Percentiles rank a stretch among this genome's conserved stretches.
Evolutionary conservation across 2,329 filamentous ascomycete species (phyloP).

Genomic region (Monosporascus cannonballus): DNA sequence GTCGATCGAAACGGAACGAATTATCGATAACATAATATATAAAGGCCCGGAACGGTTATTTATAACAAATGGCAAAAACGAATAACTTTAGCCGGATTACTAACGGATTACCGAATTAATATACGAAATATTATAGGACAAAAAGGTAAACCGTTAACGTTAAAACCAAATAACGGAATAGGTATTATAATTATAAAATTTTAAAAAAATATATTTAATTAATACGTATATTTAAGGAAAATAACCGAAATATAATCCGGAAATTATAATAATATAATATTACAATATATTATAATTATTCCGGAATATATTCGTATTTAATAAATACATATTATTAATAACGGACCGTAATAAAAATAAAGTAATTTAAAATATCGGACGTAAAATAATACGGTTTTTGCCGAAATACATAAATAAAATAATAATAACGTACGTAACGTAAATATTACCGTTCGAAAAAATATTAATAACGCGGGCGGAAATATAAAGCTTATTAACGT

Average conservation of each 20-base stretch:
- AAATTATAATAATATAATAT: background rate
- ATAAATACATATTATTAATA: background rate
- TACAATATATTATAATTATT: background rate
- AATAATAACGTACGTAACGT: background rate
- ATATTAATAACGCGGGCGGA: background rate
- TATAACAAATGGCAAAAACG: background rate
- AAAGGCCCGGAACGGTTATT: background rate
- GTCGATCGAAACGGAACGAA: background rate
- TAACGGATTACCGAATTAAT: too few species aligned
- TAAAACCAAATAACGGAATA: background rate
- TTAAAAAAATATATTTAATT: background rate
- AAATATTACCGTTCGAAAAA: background rate
- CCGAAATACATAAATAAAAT: background rate
- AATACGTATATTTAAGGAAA: background rate
- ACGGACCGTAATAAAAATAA: background rate
- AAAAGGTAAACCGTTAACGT: background rate
- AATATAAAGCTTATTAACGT: too few species aligned
- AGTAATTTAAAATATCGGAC: background rate
- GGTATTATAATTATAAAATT: background rate
- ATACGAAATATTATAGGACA: too few species aligned
- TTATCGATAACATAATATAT: background rate
- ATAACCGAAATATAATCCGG: background rate
- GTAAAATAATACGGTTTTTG: background rate
- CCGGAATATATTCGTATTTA: background rate
- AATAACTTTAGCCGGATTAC: background rate